These are phyloP conservation scores for Tolypocladium tropicale DNA, from an alignment of 2,329 filamentous ascomycete species.

Conservation along the genomic window DNA sequence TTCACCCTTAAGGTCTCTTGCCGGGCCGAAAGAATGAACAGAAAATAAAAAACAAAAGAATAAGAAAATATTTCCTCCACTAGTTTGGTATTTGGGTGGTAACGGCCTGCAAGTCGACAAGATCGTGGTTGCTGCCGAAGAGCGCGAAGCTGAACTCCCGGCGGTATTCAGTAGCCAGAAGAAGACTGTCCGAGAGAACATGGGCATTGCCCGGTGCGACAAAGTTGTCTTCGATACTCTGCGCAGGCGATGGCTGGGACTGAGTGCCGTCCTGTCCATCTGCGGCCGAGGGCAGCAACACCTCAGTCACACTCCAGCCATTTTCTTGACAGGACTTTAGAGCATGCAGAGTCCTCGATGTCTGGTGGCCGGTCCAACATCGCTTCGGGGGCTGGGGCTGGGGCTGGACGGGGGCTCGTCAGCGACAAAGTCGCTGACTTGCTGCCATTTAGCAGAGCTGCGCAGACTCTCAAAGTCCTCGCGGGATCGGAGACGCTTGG, in stretches of 20 bases:
- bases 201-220: no score
- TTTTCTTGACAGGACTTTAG: not conserved
- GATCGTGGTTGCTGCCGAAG: not conserved
- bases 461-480: not conserved
- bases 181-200: not conserved
- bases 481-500: not conserved
- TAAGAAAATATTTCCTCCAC: not conserved
- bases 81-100: not conserved
- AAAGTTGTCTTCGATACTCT: not conserved
- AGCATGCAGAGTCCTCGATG: not conserved
- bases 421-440: not conserved
- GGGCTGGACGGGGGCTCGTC: not conserved
- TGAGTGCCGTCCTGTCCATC: no score
- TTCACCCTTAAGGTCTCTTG: not conserved
- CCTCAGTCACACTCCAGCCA: not conserved
- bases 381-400: not conserved
- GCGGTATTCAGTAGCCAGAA: not conserved
- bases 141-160: not conserved
- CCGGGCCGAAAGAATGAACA: not conserved
- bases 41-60: not conserved
- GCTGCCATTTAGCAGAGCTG: not conserved
- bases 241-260: no score
- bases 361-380: not conserved
- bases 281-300: not conserved
- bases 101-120: not conserved